phyloP scores from a whole-genome alignment of 768 basidiomycete species.

The Lactarius psammicola region DNA sequence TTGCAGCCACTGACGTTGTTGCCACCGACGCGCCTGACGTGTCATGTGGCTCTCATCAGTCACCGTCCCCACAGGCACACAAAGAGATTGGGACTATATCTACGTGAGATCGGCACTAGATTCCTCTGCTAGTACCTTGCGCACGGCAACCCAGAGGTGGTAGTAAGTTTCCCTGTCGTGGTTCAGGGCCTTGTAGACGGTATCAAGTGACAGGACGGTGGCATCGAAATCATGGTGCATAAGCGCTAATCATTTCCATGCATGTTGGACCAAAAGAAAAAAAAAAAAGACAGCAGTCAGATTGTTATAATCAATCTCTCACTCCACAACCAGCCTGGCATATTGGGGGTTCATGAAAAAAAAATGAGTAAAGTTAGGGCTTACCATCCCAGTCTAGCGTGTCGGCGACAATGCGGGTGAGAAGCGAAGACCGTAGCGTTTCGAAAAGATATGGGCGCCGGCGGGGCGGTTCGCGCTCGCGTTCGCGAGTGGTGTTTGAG shows the following conservation, averaged over 20 bases:
- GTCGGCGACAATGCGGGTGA: slow-evolving; percentile 19
- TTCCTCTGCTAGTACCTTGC: slow-evolving; percentile 26
- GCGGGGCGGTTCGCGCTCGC: neutral
- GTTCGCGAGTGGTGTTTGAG: neutral
- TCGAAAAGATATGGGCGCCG: slow-evolving; percentile 22
- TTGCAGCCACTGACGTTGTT: slow-evolving; percentile 1
- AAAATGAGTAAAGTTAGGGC: slow-evolving; percentile 5
- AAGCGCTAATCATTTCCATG: slow-evolving; percentile 2
- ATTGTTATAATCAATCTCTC: slow-evolving; percentile 1
- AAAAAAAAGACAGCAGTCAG: neutral
- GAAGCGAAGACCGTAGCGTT: slow-evolving; percentile 9
- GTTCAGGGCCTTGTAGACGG: slow-evolving; percentile 11
- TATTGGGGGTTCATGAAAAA: neutral
- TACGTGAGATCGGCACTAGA: slow-evolving; percentile 4
- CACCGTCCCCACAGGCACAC: slow-evolving; percentile 15
- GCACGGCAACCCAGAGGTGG: slow-evolving; percentile 29
- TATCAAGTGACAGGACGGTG: slow-evolving; percentile 19
- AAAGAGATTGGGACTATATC: neutral
- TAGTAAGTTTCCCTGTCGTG: slow-evolving; percentile 24
- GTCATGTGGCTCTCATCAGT: slow-evolving; percentile 23
- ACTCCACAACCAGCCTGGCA: neutral
- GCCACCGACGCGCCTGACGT: slow-evolving; percentile 23
- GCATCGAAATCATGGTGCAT: slow-evolving; percentile 18
- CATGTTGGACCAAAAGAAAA: neutral
- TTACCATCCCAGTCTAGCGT: slow-evolving; percentile 30